These are phyloP conservation scores for Selaginella moellendorffii DNA, from an alignment of 75 land plant species.

Conservation along the genomic window DNA sequence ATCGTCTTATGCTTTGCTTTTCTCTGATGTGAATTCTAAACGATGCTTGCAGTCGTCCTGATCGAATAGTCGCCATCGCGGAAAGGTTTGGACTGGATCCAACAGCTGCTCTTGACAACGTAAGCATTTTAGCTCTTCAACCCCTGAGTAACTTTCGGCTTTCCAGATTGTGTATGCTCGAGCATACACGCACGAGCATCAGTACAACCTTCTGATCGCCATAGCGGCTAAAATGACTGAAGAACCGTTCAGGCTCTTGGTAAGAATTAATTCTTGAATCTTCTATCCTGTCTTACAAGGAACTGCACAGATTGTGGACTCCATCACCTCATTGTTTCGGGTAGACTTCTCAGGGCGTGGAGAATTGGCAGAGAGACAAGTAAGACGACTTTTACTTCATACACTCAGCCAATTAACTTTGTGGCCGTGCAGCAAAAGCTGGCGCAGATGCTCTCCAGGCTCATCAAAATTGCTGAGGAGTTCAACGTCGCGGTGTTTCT, in stretches of 20 bases:
- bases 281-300: background rate
- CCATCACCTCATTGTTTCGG: constrained; percentile 81
- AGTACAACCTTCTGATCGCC: constrained; percentile 62
- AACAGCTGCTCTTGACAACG: constrained; percentile 91
- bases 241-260: constrained; percentile 96
- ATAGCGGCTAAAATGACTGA: constrained; percentile 91
- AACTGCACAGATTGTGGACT: constrained; percentile 79
- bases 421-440: constrained; percentile 81
- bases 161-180: constrained; percentile 91
- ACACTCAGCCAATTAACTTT: background rate
- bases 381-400: constrained; percentile 11
- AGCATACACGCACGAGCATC: constrained; percentile 96
- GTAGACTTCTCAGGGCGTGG: constrained; percentile 96
- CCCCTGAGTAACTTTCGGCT: background rate
- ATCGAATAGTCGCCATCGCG: constrained; percentile 75
- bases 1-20: background rate
- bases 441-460: constrained; percentile 85
- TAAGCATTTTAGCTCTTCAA: constrained; percentile 27
- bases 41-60: constrained; percentile 65
- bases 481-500: constrained; percentile 90
- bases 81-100: constrained; percentile 91
- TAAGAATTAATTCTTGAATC: constrained; percentile 13
- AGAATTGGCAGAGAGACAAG: constrained; percentile 96
- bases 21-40: background rate
- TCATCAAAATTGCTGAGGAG: constrained; percentile 85